Evolutionary conservation across 176 grass and related monocot species (phyloP).

Genomic region (Musa troglodytarum): DNA sequence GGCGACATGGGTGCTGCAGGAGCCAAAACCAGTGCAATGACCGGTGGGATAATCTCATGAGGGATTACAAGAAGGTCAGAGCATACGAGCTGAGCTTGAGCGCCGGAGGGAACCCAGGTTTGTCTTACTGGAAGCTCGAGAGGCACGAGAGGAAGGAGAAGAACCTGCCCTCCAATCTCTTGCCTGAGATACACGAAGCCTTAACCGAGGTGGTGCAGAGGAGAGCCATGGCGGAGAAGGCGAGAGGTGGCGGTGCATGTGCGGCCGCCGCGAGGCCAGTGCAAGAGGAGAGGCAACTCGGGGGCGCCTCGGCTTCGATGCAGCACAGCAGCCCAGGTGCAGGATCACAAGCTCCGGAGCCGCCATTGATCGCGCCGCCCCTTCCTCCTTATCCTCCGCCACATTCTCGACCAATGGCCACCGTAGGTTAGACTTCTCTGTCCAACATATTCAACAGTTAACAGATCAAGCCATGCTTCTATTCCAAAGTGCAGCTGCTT

Average conservation of each 20-base stretch:
- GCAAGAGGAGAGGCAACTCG: neutral
- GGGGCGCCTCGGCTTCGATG: neutral
- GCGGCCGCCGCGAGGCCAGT: neutral
- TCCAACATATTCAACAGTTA: no score
- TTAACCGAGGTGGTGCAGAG: slow-evolving; percentile 20
- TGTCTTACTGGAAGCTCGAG: slow-evolving; percentile 24
- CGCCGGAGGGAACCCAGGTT: neutral
- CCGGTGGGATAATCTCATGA: slow-evolving; percentile 31
- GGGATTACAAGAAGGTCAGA: slow-evolving; percentile 29
- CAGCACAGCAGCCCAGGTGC: no score
- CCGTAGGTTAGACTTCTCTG: neutral
- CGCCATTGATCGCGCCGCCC: neutral
- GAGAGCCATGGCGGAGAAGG: neutral
- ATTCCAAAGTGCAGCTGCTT: no score
- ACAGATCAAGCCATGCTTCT: no score
- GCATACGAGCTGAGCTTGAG: slow-evolving; percentile 14
- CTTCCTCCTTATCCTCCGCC: neutral
- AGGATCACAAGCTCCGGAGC: neutral
- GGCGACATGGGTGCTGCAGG: slow-evolving; percentile 22
- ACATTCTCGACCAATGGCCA: no score
- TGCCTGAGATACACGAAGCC: slow-evolving; percentile 21
- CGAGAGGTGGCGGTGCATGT: neutral
- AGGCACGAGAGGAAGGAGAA: slow-evolving; percentile 21
- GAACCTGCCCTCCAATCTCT: slow-evolving; percentile 21
- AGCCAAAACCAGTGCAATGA: slow-evolving; percentile 35